Evolutionary conservation across 2,329 filamentous ascomycete genomes (phyloP), one percentile per base, ranked within the genome.

Genomic region (Colletotrichum sp.): DNA sequence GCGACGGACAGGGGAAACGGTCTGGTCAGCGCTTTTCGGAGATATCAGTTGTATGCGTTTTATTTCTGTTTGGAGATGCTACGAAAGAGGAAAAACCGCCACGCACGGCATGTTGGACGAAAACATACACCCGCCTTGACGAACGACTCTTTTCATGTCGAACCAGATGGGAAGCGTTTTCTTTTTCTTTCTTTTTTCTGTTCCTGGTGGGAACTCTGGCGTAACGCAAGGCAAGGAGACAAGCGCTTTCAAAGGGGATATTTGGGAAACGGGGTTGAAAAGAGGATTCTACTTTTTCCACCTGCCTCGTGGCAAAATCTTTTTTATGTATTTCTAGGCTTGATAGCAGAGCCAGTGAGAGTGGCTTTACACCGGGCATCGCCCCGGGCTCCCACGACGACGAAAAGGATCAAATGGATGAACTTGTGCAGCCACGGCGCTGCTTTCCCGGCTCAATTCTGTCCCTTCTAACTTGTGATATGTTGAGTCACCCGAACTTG

Each of bases 321-420:
- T 67, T 62, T 65, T 70, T 74, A 24, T 75, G 73, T 75, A 75
- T 69, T 69, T 74, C 26, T 75, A 75, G 64, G 63, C 70, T 73
- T 55, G 58, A 18, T 59, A 28, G 36, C 38, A 71, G 34, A 36
- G 21, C 21, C 56, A 64, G 26, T 32, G 16, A 24, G 69, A 65
- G 61, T 59, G 30, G 24, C 61, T 71, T 18, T 18, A 59, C 70
- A 38, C 30, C n/a, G 64, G 64, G 59, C 48, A 63, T 32, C 38
- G 65, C 28, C 59, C 71, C 59, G 21, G 26, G 55, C 65, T 75
- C 64, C 48, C 34, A 65, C 62, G 70, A 75, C 36, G 70, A 73
- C n/a, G 65, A 73, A 64, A 72, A 18, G 68, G 69, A 66, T 72
- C 43, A 58, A 74, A 75, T 64, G 73, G 73, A 75, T 69, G 55